phyloP scores from a whole-genome alignment of 2,329 filamentous ascomycete species.

The Truncatella angustata region DNA sequence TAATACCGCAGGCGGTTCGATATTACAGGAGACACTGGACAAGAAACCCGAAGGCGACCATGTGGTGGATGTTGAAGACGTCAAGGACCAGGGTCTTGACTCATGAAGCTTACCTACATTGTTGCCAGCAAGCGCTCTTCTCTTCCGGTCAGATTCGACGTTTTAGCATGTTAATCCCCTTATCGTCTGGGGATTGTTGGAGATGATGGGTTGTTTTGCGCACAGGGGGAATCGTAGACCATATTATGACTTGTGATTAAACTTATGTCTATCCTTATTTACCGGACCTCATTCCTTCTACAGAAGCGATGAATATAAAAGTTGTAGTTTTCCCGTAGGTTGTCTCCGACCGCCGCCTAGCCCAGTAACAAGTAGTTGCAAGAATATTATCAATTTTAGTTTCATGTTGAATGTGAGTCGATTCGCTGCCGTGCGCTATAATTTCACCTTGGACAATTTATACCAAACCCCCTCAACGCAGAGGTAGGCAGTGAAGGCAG shows the following conservation, averaged over 20 bases:
- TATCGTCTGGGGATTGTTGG: neutral
- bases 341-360: neutral
- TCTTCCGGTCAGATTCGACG: neutral
- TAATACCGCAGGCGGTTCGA: constrained; percentile 29
- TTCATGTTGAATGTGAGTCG: too few species aligned
- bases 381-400: too few species aligned
- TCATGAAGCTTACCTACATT: neutral
- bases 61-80: constrained; percentile 24
- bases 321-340: neutral
- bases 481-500: neutral
- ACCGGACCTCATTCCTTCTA: neutral
- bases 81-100: constrained; percentile 24
- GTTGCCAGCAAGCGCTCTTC: neutral
- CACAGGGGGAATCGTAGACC: neutral
- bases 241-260: neutral
- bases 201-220: neutral
- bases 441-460: too few species aligned
- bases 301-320: neutral
- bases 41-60: constrained; percentile 26
- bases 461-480: too few species aligned
- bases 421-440: too few species aligned
- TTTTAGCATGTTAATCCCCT: neutral
- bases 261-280: neutral
- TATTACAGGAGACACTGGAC: constrained; percentile 27
- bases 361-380: neutral